Evolutionary conservation across 805 yeast genomes (phyloP), one percentile per base, ranked within the genome.

Genomic region (Kuraishia piskuri): DNA sequence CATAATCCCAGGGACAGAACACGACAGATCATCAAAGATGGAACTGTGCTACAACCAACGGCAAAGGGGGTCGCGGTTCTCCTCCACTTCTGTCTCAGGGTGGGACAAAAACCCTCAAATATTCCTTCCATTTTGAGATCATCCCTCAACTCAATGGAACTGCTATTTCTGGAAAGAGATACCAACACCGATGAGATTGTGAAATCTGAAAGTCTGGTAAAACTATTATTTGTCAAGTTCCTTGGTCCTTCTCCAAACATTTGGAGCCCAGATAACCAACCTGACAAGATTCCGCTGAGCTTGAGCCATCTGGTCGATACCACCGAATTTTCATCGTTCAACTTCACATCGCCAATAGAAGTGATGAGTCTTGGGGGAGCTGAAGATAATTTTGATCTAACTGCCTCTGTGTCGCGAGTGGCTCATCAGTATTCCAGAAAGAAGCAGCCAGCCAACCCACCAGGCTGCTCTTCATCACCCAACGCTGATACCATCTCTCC

Each of bases 21-120:
- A 0, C 64, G 86, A 47, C 57, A 63, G 14, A 68, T 64, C 46
- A 74, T 83, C 5, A 76, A 76, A 51, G 68, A 61, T 0, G 70
- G 68, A 3, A 69, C 73, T 0, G 55, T 72, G 2, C 63, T 89
- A 25, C 97, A 92, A 63, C 96, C 96, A 3, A 89, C 97, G 0
- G 90, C 97, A 0, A 92, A 92, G 62, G 98, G 97, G 1, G 82
- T 90, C 7, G 83, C 90, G 0, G 62, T 89, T 0, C 66, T 91
- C 1, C 81, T 80, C 50, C 70, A 74, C 19, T 89, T 84, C 63
- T 82, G 86, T 56, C 70, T 73, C 51, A 77, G 72, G 46, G 66
- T 76, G 49, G 95, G 90, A 0, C 65, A 83, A 50, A 72, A 68
- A 48, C 66, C 66, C 17, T 55, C 60, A 1, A 54, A 58, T 0